Percentiles rank a stretch among this genome's conserved stretches.
Evolutionary conservation across 139 green algal species (phyloP).

Genomic region (Picochlorum sp.): DNA sequence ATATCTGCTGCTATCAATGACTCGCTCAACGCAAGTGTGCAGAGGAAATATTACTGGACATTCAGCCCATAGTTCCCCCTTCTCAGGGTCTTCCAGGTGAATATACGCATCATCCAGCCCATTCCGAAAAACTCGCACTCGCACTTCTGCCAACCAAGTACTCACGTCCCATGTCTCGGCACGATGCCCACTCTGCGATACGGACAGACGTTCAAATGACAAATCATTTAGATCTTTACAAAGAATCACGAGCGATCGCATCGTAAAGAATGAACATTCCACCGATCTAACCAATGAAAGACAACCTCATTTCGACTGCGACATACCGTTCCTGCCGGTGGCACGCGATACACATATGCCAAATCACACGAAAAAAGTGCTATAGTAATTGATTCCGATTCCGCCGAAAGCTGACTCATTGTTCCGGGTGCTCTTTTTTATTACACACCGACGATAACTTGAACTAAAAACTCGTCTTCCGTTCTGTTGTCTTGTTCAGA

Average conservation of each 20-base stretch:
- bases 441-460: too few species aligned
- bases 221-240: background rate
- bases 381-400: background rate
- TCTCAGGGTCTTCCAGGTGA: conserved; percentile 13
- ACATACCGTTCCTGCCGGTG: background rate
- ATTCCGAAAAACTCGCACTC: conserved; percentile 6
- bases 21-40: conserved; percentile 49
- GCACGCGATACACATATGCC: background rate
- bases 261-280: too few species aligned
- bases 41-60: conserved; percentile 39
- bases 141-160: conserved; percentile 44
- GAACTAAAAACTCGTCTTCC: too few species aligned
- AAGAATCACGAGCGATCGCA: too few species aligned
- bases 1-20: conserved; percentile 58
- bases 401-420: background rate
- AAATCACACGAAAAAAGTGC: background rate
- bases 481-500: too few species aligned
- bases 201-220: background rate
- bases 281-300: too few species aligned
- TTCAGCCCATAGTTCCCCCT: conserved; percentile 60
- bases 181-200: conserved; percentile 31
- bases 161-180: conserved; percentile 62
- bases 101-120: conserved; percentile 7
- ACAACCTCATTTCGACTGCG: too few species aligned
- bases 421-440: too few species aligned